Evolutionary conservation across 495 filamentous ascomycete genomes (phyloP), one percentile per base, ranked within the genome.

Genomic region (Sporormia fimetaria): DNA sequence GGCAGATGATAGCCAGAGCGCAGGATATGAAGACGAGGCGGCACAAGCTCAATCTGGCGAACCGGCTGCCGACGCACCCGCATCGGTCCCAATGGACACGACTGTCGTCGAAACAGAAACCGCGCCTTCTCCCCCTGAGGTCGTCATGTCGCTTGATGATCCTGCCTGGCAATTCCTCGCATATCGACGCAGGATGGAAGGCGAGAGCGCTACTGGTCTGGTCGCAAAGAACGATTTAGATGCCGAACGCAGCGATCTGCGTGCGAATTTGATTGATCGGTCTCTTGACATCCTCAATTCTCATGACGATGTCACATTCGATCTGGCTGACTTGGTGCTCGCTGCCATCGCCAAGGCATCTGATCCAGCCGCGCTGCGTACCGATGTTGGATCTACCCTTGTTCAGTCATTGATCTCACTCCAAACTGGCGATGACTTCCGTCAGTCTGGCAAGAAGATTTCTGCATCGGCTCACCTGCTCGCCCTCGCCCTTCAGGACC

Each of bases 381-480:
- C 73, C 34, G 83, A 88, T 37, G 81, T 94, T 46, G 85, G 81
- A 35, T 73, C 78, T 21, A 85, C 84, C 3, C 69, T 99, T 35
- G 75, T 88, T 2, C 78, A 84, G 45, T 94, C 87, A 3, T 69
- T 99, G 11, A 78, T 90, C 56, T 96, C 92, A 3, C 69, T 95
- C 38, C 64, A 74, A 28, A 68, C 72, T 47, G 81, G 87, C 27
- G 81, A 83, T 17, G 79, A 88, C 33, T 67, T 81, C 53, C 67
- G 73, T 32, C 64, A 71, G 21, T 62, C 70, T 20, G 83, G 81
- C 9, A 81, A 87, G 55, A 92, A 87, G 52, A 82, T 96, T 44
- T 81, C 87, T 14, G 83, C 92, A 0, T 94, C 87, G 60, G 87
- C 90, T 8, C 88, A 99, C 61, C 73, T 99, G 25, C 67, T 99